These are phyloP conservation scores for Neoboletus subvelutipes DNA, from an alignment of 768 basidiomycete genomes.

Conservation along the genomic window DNA sequence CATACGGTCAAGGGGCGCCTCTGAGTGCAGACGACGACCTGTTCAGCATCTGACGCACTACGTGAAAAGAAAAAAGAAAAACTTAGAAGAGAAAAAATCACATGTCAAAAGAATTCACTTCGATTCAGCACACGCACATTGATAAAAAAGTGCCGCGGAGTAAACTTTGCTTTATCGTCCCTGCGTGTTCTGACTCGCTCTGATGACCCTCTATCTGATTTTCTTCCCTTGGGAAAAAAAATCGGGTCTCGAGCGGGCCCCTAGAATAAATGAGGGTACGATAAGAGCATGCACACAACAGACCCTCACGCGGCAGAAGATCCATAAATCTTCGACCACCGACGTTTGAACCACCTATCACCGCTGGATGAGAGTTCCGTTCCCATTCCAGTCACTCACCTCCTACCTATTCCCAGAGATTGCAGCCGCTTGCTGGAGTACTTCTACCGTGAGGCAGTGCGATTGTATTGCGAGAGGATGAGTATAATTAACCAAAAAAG, in stretches of 20 bases:
- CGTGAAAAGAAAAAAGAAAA: neutral
- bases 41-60: neutral
- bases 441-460: neutral
- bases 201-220: neutral
- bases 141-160: neutral
- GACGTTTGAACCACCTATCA: constrained; percentile 1
- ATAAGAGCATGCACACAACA: neutral
- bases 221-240: neutral
- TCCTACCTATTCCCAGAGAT: constrained; percentile 14
- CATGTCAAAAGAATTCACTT: neutral
- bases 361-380: constrained; percentile 18
- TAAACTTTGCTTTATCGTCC: neutral
- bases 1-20: neutral
- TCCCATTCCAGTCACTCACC: constrained; percentile 4
- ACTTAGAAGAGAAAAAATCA: neutral
- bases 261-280: neutral
- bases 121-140: neutral
- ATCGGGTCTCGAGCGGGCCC: neutral
- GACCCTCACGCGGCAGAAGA: constrained; percentile 21
- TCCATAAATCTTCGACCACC: neutral
- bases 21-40: constrained; percentile 5
- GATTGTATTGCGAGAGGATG: neutral
- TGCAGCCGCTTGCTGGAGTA: constrained; percentile 1
- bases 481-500: constrained; percentile 10
- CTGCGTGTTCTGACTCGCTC: neutral